phyloP scores from a whole-genome alignment of 805 yeast genomes.

The Suhomyces canberraensis region DNA sequence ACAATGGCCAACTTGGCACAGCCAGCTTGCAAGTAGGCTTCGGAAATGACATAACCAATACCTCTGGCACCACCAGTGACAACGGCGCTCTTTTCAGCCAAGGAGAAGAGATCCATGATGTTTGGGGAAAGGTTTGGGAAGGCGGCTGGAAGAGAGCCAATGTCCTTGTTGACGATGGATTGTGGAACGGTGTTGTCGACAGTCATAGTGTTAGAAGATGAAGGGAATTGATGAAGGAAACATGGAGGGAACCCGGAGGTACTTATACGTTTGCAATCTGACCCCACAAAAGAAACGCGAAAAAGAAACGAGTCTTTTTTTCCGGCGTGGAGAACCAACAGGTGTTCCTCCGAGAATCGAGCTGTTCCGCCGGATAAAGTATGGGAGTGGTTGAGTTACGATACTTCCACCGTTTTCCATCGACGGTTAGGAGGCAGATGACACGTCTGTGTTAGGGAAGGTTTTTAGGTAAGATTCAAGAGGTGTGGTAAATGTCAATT shows the following conservation, averaged over 20 bases:
- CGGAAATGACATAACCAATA: slow-evolving; percentile 34
- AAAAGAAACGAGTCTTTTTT: slow-evolving; percentile 10
- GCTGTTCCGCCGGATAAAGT: too few relatives aligned
- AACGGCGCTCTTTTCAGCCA: slow-evolving; percentile 31
- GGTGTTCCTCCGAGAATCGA: slow-evolving; percentile 2
- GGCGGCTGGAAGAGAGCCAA: slow-evolving; percentile 39
- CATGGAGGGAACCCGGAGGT: neutral
- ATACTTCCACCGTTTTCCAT: too few relatives aligned
- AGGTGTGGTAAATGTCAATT: too few relatives aligned
- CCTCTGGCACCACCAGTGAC: slow-evolving; percentile 41
- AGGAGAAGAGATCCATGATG: slow-evolving; percentile 28
- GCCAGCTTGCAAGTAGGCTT: slow-evolving; percentile 39
- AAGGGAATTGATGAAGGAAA: neutral
- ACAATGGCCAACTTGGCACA: slow-evolving; percentile 35
- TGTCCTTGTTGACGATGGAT: slow-evolving; percentile 30
- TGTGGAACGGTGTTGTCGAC: slow-evolving; percentile 16
- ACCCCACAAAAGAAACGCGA: neutral
- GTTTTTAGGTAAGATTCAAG: too few relatives aligned
- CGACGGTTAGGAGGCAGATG: too few relatives aligned
- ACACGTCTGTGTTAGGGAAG: too few relatives aligned
- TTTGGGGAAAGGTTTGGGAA: slow-evolving; percentile 27
- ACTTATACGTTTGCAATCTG: neutral
- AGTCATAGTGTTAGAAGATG: slow-evolving; percentile 20
- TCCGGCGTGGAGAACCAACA: slow-evolving; percentile 1
- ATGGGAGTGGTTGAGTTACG: too few relatives aligned